Conservation (phyloP, 768 basidiomycete genomes). For the Suillus occidentalis region DNA sequence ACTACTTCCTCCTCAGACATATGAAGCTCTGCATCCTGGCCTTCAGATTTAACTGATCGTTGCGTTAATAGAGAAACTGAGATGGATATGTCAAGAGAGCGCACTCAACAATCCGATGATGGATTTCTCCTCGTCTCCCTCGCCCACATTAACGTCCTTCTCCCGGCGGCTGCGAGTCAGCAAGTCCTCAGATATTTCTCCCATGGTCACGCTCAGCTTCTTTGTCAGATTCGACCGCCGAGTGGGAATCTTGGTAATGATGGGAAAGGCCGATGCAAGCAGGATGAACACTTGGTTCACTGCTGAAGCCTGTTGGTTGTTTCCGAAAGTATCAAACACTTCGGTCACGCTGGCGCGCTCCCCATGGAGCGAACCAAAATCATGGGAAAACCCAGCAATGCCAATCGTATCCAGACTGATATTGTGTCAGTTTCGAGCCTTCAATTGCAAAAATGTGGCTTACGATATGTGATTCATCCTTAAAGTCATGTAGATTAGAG, state of each 20-base stretch:
- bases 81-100: constrained; percentile 19
- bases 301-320: constrained; percentile 16
- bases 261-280: constrained; percentile 37
- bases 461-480: constrained; percentile 51
- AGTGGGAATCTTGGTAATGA: constrained; percentile 38
- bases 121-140: constrained; percentile 24
- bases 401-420: constrained; percentile 44
- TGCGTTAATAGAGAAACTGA: neutral
- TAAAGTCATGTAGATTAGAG: neutral
- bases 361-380: constrained; percentile 43
- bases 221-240: constrained; percentile 30
- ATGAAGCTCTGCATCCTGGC: constrained; percentile 19
- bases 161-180: constrained; percentile 38
- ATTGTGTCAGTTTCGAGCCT: neutral
- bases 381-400: constrained; percentile 46
- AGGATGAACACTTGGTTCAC: constrained; percentile 35
- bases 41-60: constrained; percentile 38
- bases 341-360: constrained; percentile 26
- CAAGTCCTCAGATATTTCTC: constrained; percentile 39
- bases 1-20: constrained; percentile 30
- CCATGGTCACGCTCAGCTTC: constrained; percentile 36
- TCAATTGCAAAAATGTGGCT: constrained; percentile 6
- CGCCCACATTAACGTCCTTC: constrained; percentile 23
- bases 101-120: constrained; percentile 26
- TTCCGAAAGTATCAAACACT: constrained; percentile 26